A percentile compares a stretch with the other conserved stretches of the same genome.
These are phyloP conservation scores for Uncinocarpus reesii DNA, from an alignment of 2,329 filamentous ascomycete genomes.

Conservation along the genomic window DNA sequence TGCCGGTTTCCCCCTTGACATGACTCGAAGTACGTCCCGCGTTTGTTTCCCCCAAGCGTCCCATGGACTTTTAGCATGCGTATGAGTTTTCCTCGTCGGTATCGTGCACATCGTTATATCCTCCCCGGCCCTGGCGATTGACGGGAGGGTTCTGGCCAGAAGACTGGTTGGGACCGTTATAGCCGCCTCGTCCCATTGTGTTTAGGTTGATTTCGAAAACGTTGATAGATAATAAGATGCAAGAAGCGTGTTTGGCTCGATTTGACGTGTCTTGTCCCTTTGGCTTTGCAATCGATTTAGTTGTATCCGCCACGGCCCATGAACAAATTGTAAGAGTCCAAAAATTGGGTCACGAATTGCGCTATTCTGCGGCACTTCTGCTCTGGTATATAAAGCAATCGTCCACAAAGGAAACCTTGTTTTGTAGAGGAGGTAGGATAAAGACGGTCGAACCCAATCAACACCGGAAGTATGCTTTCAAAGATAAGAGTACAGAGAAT, in stretches of 20 bases:
- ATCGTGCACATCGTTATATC: conserved; percentile 25
- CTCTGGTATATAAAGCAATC: background rate
- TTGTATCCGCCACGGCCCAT: conserved; percentile 27
- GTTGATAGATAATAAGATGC: conserved; percentile 14
- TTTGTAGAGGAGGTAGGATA: background rate
- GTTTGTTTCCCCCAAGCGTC: background rate
- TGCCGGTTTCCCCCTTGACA: background rate
- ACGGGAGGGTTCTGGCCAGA: conserved; percentile 8
- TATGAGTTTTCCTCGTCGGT: conserved; percentile 16
- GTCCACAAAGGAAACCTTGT: background rate
- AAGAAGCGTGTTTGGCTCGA: conserved; percentile 13
- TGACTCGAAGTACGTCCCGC: conserved; percentile 9
- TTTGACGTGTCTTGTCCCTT: conserved; percentile 6
- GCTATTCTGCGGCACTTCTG: background rate
- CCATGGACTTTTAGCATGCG: conserved; percentile 3
- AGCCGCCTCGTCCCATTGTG: conserved; percentile 30
- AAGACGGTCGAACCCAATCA: background rate
- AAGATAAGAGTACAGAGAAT: conserved; percentile 6
- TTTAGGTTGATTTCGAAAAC: conserved; percentile 13
- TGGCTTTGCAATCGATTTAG: conserved; percentile 9
- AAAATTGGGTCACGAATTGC: background rate
- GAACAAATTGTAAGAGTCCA: background rate
- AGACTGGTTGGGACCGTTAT: conserved; percentile 22
- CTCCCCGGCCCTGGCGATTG: conserved; percentile 24
- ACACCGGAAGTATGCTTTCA: conserved; percentile 1